phyloP scores from a whole-genome alignment of 2,329 filamentous ascomycete genomes.

The Xylogone sp. region DNA sequence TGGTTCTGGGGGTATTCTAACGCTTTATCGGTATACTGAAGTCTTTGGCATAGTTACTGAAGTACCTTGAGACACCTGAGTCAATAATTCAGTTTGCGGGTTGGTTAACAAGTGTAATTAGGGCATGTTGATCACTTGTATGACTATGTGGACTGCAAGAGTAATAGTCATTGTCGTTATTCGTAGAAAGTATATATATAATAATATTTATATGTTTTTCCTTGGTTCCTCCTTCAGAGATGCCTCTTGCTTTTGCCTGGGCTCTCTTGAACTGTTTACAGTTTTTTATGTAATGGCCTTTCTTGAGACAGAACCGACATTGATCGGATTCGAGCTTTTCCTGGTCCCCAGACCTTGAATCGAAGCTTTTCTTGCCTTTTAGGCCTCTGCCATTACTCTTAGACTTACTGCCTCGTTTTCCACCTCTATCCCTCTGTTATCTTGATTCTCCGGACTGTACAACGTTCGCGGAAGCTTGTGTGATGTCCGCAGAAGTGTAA shows the following conservation, averaged over 20 bases:
- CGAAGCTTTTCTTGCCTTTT: not conserved
- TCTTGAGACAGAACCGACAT: not conserved
- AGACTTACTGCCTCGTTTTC: not conserved
- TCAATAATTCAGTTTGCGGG: not conserved
- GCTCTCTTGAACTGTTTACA: not conserved
- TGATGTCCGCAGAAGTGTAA: not conserved
- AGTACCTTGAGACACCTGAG: not conserved
- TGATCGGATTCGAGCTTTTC: not conserved
- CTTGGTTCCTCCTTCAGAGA: not conserved
- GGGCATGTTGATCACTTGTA: not conserved
- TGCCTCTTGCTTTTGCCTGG: not conserved
- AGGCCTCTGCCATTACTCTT: not conserved
- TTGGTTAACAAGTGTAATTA: not conserved
- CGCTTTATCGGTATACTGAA: not conserved
- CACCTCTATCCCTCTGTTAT: not conserved
- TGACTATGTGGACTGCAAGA: not conserved
- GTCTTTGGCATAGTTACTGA: not conserved
- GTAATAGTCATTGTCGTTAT: not conserved
- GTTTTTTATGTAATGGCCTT: not conserved
- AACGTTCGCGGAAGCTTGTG: not conserved
- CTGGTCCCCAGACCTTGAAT: not conserved
- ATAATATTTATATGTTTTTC: not conserved
- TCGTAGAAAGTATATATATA: not conserved
- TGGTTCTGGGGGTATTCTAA: not conserved
- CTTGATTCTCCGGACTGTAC: not conserved